These are phyloP conservation scores for Candida pseudofarinosa DNA, from an alignment of 805 yeast genomes.

Conservation along the genomic window DNA sequence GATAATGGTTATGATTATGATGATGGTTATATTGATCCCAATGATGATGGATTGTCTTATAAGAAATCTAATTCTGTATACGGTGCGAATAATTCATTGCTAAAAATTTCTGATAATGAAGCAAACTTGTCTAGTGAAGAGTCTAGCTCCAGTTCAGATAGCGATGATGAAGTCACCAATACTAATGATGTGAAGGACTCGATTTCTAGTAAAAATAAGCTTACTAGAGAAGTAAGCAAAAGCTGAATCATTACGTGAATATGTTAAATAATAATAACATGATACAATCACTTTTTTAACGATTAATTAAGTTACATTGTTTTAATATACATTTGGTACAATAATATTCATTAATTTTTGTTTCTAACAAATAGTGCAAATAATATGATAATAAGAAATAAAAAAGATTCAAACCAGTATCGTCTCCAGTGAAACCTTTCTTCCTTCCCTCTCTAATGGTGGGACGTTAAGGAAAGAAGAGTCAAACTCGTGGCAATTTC, in stretches of 20 bases:
- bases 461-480: slow-evolving; percentile 26
- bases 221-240: slow-evolving; percentile 40
- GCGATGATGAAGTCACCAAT: slow-evolving; percentile 23
- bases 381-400: too few relatives aligned
- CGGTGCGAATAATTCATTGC: slow-evolving; percentile 33
- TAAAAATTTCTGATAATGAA: slow-evolving; percentile 10
- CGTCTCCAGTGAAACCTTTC: slow-evolving; percentile 14
- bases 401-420: slow-evolving; percentile 1
- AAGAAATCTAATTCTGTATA: slow-evolving; percentile 62
- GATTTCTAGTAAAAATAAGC: slow-evolving; percentile 19
- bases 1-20: slow-evolving; percentile 40
- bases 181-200: slow-evolving; percentile 15
- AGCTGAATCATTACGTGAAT: too few relatives aligned
- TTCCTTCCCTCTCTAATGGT: slow-evolving; percentile 35
- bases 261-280: not conserved
- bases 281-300: not conserved
- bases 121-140: slow-evolving; percentile 28
- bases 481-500: slow-evolving; percentile 15
- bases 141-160: slow-evolving; percentile 26
- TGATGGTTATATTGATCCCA: slow-evolving; percentile 74
- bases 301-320: not conserved
- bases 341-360: not conserved
- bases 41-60: slow-evolving; percentile 76
- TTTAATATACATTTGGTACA: not conserved
- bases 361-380: not conserved